Conservation (phyloP, 2,329 filamentous ascomycete species). For the Botrytis tulipae region DNA sequence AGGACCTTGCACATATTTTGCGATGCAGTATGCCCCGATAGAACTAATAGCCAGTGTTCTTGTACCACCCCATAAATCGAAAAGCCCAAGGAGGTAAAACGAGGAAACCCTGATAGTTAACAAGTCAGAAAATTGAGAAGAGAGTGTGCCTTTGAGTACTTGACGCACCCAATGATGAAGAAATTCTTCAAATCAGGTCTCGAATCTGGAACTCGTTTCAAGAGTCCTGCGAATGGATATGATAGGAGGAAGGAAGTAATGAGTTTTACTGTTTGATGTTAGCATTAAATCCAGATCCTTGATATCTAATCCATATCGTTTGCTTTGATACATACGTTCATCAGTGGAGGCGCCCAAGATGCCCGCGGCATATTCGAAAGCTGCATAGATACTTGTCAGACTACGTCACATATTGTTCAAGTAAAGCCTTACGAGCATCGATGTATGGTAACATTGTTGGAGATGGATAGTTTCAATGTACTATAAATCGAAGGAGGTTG, state of each 20-base stretch:
- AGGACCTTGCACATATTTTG: slow-evolving; percentile 77
- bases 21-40: slow-evolving; percentile 76
- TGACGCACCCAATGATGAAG: slow-evolving; percentile 72
- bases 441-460: slow-evolving; percentile 61
- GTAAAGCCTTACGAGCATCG: slow-evolving; percentile 49
- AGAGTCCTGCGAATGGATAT: slow-evolving; percentile 81
- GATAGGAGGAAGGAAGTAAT: slow-evolving; percentile 87
- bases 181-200: slow-evolving; percentile 82
- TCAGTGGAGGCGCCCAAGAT: slow-evolving; percentile 62
- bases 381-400: slow-evolving; percentile 43
- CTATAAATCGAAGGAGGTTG: not conserved
- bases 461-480: not conserved
- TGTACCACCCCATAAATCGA: slow-evolving; percentile 85
- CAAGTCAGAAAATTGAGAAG: slow-evolving; percentile 20
- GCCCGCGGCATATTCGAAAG: slow-evolving; percentile 58
- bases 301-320: not conserved
- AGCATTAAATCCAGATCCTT: slow-evolving; percentile 16
- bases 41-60: slow-evolving; percentile 78
- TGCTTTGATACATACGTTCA: slow-evolving; percentile 50
- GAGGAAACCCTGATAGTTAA: slow-evolving; percentile 60
- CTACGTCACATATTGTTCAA: slow-evolving; percentile 11
- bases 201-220: slow-evolving; percentile 87
- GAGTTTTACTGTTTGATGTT: slow-evolving; percentile 72
- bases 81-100: slow-evolving; percentile 92
- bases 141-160: slow-evolving; percentile 4